A percentile compares a stretch with the other conserved stretches of the same genome.
These are phyloP conservation scores for Boletus rubescentipes DNA, from an alignment of 768 basidiomycete species.

Conservation along the genomic window DNA sequence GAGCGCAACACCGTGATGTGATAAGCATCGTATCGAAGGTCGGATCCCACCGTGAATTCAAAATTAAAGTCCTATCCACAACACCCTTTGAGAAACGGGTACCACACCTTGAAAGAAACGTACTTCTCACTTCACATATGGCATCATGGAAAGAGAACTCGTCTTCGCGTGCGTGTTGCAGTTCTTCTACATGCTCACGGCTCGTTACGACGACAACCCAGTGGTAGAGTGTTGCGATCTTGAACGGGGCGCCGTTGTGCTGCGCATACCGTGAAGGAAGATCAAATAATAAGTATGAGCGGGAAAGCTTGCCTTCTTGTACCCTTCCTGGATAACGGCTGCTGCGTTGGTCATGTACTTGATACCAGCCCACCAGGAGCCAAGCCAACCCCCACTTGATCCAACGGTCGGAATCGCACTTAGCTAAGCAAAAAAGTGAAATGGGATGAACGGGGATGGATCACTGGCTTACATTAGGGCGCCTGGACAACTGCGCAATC, in stretches of 20 bases:
- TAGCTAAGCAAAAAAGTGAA: too few relatives aligned
- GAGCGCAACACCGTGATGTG: conserved; percentile 27
- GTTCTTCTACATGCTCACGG: conserved; percentile 35
- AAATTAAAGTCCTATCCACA: conserved; percentile 33
- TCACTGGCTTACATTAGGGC: too few relatives aligned
- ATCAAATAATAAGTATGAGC: background rate
- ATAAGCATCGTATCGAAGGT: conserved; percentile 28
- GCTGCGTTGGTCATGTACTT: conserved; percentile 16
- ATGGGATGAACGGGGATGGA: too few relatives aligned
- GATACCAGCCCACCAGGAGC: conserved; percentile 27
- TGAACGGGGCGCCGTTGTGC: conserved; percentile 30
- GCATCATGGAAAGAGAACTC: conserved; percentile 35
- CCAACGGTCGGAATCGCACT: too few relatives aligned
- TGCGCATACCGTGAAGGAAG: background rate
- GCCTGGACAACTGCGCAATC: too few relatives aligned
- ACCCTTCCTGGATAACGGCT: conserved; percentile 31
- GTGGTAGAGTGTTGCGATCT: conserved; percentile 25
- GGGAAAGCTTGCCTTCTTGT: conserved; percentile 23
- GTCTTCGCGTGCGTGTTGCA: conserved; percentile 39
- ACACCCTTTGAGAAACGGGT: background rate
- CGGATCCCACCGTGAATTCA: conserved; percentile 36
- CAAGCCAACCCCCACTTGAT: conserved; percentile 14
- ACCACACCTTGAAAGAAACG: too few relatives aligned
- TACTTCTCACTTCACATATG: conserved; percentile 30
- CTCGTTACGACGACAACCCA: conserved; percentile 41